Base-by-base conservation (phyloP, 2,329 filamentous ascomycete species). In the Shiraia bambusicola region DNA sequence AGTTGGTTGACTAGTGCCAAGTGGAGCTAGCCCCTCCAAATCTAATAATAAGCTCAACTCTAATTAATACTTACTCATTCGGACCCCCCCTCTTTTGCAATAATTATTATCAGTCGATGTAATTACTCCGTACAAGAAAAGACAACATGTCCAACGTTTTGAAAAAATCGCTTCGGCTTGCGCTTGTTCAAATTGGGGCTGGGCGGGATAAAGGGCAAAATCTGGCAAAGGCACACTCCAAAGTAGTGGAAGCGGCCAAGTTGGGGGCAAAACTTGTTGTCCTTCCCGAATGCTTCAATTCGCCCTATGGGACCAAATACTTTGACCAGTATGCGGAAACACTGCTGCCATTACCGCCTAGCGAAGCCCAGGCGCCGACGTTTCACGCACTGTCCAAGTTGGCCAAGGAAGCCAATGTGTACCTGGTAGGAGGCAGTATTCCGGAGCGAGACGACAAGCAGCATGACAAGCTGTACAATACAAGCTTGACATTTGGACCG, bases 211-310 rank as follows among this genome's bases (percentile, higher is more conserved):
- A 98, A 75, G 66, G 83, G 9, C 79, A 79, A 54, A 98, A 98
- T 72, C 88, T 98, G 50, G 66, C 78, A 15, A 85, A 85, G 66
- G 92, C 93, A 10, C 85, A 87, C 42, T 76, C 78, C 30, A 91
- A 93, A 66, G 90, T 97, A 44, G 79, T 89, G 49, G 84, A 89
- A 67, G 92, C 93, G 4, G 85, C 89, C 16, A 69, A 75, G 17
- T 74, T 40, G 9, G 92, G 92, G 54, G 89, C 92, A 46, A 83
- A 87, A 42, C 83, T 98, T 45, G 84, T 97, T 52, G 89, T 97
- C 25, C 81, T 98, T 13, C 93, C 93, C 26, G 93, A 98, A 75
- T 98, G 93, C 78, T 98, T 98, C 82, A 98, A 98, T 76, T 94
- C 88, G 29, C 93, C 93, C 7, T 98, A 98, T 71, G 93, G 93